Conservation (phyloP, 306 rosid species). For the Parietaria judaica region DNA sequence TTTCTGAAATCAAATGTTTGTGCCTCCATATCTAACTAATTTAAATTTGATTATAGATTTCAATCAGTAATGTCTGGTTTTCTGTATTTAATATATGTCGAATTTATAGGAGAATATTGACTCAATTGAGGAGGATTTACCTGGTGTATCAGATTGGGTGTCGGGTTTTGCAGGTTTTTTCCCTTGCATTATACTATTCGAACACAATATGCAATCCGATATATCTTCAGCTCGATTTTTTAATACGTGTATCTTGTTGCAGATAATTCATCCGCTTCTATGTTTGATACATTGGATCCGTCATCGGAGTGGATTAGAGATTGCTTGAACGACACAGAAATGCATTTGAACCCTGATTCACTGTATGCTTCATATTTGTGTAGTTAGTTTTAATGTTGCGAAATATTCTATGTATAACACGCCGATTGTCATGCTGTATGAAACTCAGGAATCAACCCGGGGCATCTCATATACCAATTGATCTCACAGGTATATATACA, state of each 20-base stretch:
- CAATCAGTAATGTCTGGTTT: too few relatives aligned
- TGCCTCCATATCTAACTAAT: slow-evolving; percentile 6
- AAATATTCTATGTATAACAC: slow-evolving; percentile 7
- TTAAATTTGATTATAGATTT: neutral
- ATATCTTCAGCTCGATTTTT: slow-evolving; percentile 6
- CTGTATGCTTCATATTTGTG: slow-evolving; percentile 46
- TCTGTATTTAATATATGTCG: neutral
- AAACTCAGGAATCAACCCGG: slow-evolving; percentile 50
- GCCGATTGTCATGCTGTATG: slow-evolving; percentile 27
- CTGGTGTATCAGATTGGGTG: slow-evolving; percentile 41
- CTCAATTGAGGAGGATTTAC: slow-evolving; percentile 29
- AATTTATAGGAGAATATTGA: slow-evolving; percentile 38
- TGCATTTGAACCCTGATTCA: slow-evolving; percentile 51
- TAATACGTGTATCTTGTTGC: slow-evolving; percentile 18
- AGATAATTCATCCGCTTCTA: slow-evolving; percentile 46
- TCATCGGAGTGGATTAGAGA: slow-evolving; percentile 79
- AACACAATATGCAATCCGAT: neutral
- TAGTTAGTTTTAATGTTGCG: slow-evolving; percentile 7
- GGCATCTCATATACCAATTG: slow-evolving; percentile 42
- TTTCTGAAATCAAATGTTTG: slow-evolving; percentile 59
- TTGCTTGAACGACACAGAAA: slow-evolving; percentile 57
- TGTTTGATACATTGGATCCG: slow-evolving; percentile 44
- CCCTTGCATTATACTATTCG: slow-evolving; percentile 12
- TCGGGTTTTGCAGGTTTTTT: slow-evolving; percentile 49
- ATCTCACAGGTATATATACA: slow-evolving; percentile 44